Evolutionary conservation across 2,329 filamentous ascomycete species (phyloP).

Genomic region (Colletotrichum tanaceti): DNA sequence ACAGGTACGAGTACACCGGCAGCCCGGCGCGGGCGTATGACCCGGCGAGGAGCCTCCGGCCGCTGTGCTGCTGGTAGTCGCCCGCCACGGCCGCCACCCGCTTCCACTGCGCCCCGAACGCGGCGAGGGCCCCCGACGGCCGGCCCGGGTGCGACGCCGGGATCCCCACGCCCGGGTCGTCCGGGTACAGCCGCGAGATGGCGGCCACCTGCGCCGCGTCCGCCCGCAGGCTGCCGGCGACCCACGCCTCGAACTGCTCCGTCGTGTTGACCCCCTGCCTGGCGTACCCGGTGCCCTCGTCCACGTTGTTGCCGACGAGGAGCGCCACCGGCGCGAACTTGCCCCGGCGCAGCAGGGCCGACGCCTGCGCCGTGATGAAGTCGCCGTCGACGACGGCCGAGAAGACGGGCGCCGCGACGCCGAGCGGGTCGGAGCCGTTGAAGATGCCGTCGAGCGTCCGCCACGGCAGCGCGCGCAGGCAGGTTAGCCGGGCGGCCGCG

Average conservation of each 20-base stretch:
- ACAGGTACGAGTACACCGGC: constrained; percentile 66
- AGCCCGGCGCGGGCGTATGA: constrained; percentile 60
- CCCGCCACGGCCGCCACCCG: constrained; percentile 71
- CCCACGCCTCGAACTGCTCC: constrained; percentile 59
- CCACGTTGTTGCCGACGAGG: constrained; percentile 73
- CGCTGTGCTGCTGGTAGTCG: constrained; percentile 67
- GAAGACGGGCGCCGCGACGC: constrained; percentile 42
- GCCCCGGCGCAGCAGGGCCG: constrained; percentile 64
- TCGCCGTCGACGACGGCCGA: constrained; percentile 51
- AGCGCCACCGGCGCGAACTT: constrained; percentile 73
- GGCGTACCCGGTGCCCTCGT: constrained; percentile 73
- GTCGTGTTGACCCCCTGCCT: constrained; percentile 66
- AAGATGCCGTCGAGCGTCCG: constrained; percentile 55
- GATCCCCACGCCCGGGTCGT: constrained; percentile 63
- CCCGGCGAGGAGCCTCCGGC: constrained; percentile 64
- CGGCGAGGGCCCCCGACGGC: constrained; percentile 65
- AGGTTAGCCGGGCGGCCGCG: constrained; percentile 60
- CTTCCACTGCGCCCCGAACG: constrained; percentile 74
- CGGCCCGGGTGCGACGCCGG: constrained; percentile 54
- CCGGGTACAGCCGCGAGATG: constrained; percentile 61
- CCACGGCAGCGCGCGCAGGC: constrained; percentile 64
- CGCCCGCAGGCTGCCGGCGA: constrained; percentile 53
- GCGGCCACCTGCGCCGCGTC: constrained; percentile 14
- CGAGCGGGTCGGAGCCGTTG: constrained; percentile 62
- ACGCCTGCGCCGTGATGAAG: constrained; percentile 56